phyloP scores from a whole-genome alignment of 1,139 yeast species.

The Schwanniomyces etchellsii region DNA sequence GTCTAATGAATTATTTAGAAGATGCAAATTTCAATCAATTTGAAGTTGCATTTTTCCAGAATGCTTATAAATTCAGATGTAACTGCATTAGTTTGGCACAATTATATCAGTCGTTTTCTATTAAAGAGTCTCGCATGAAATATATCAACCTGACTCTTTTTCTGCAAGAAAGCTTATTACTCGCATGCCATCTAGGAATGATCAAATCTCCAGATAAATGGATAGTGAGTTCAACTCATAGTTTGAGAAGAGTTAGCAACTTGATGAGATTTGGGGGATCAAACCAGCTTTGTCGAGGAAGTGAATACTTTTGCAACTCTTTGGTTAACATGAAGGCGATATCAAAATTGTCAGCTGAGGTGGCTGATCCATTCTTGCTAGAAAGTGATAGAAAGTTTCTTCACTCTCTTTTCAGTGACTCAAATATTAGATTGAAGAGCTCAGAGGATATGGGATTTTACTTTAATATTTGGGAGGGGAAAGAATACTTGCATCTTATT shows the following conservation, averaged over 20 bases:
- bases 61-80: conserved; percentile 12
- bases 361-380: conserved; percentile 7
- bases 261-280: conserved; percentile 17
- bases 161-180: conserved; percentile 23
- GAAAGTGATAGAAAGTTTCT: conserved; percentile 12
- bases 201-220: conserved; percentile 19
- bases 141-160: conserved; percentile 17
- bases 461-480: conserved; percentile 32
- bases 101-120: conserved; percentile 17
- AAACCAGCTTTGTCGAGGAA: conserved; percentile 18
- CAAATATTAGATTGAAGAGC: conserved; percentile 8
- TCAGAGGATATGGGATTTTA: conserved; percentile 20
- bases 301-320: conserved; percentile 24
- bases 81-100: conserved; percentile 16
- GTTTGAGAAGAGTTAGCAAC: conserved; percentile 15
- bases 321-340: conserved; percentile 10
- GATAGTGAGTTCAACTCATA: conserved; percentile 18
- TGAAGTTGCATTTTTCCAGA: conserved; percentile 21
- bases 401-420: conserved; percentile 8
- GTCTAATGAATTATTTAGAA: conserved; percentile 7
- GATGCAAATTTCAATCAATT: conserved; percentile 8
- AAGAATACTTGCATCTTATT: conserved; percentile 17
- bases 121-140: conserved; percentile 10
- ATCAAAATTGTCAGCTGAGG: conserved; percentile 10
- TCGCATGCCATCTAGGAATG: conserved; percentile 23